Conservation (phyloP, 495 filamentous ascomycete species). For the Hypoxylon rickii region DNA sequence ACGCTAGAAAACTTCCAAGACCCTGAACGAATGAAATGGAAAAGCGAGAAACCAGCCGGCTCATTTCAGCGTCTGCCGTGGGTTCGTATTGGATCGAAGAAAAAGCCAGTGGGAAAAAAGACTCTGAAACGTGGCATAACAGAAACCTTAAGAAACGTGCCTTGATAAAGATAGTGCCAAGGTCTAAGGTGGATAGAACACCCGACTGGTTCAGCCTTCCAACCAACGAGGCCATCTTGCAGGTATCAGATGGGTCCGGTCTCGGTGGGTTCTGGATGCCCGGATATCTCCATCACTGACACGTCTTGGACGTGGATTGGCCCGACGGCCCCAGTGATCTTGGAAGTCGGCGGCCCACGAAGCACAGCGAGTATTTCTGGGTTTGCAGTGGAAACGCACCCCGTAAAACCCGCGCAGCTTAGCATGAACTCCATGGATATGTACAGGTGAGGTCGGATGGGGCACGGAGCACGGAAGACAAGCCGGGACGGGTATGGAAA, state of each 20-base stretch:
- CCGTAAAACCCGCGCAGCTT: conserved; percentile 14
- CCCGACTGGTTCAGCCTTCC: conserved; percentile 16
- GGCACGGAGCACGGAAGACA: conserved; percentile 26
- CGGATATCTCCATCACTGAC: conserved; percentile 22
- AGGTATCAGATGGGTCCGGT: conserved; percentile 13
- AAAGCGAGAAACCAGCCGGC: conserved; percentile 23
- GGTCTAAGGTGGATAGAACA: conserved; percentile 18
- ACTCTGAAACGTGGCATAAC: conserved; percentile 37
- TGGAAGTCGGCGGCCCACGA: conserved; percentile 21
- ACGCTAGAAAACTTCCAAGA: conserved; percentile 31
- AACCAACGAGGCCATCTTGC: conserved; percentile 9
- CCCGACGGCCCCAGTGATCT: conserved; percentile 15
- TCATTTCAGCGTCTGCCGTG: conserved; percentile 21
- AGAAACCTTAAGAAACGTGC: conserved; percentile 29
- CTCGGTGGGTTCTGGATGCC: conserved; percentile 29
- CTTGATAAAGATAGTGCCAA: conserved; percentile 28
- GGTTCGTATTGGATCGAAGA: conserved; percentile 16
- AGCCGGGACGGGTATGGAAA: conserved; percentile 29
- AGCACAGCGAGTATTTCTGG: no score
- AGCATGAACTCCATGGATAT: conserved; percentile 30
- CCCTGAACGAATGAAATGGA: conserved; percentile 18
- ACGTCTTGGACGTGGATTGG: conserved; percentile 34
- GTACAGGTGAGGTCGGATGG: conserved; percentile 34
- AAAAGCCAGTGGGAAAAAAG: conserved; percentile 17
- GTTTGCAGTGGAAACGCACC: conserved; percentile 15